Percentiles rank a stretch among this genome's conserved stretches.
Conservation (phyloP, 768 basidiomycete genomes). For the Gymnopilus dilepis region DNA sequence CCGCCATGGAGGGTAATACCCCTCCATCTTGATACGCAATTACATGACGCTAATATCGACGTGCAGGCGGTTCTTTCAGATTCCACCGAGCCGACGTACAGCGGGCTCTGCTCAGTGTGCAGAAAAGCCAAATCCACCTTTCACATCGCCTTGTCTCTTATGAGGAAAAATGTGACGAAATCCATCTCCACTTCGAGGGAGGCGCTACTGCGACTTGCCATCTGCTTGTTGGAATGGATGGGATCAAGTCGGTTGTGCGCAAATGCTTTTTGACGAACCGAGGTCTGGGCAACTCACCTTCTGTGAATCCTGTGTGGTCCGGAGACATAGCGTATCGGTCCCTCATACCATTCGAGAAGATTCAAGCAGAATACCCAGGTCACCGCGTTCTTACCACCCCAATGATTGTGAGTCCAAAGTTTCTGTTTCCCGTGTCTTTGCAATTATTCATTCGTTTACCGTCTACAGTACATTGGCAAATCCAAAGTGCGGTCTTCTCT, state of each 20-base stretch:
- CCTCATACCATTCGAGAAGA: slow-evolving; percentile 34
- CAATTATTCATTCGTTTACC: no score
- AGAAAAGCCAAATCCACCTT: slow-evolving; percentile 38
- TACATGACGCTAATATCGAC: background rate
- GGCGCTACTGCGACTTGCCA: slow-evolving; percentile 41
- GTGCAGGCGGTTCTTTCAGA: slow-evolving; percentile 31
- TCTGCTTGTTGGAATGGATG: slow-evolving; percentile 49
- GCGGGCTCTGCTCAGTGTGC: slow-evolving; percentile 34
- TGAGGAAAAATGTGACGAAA: slow-evolving; percentile 29
- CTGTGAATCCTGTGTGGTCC: slow-evolving; percentile 42
- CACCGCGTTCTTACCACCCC: slow-evolving; percentile 1
- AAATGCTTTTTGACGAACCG: slow-evolving; percentile 22
- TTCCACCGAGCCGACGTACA: slow-evolving; percentile 47
- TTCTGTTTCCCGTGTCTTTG: background rate
- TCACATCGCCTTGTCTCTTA: slow-evolving; percentile 41
- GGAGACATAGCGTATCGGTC: slow-evolving; percentile 44
- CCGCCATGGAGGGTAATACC: slow-evolving; percentile 27
- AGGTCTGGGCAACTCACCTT: slow-evolving; percentile 20
- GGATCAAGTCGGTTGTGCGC: slow-evolving; percentile 41
- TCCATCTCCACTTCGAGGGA: slow-evolving; percentile 42
- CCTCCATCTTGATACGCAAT: background rate
- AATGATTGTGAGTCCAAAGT: background rate
- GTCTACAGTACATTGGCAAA: slow-evolving; percentile 35
- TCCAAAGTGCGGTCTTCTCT: slow-evolving; percentile 40
- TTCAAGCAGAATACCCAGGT: slow-evolving; percentile 25